Conservation (phyloP, 2,329 filamentous ascomycete genomes). For the Elsinoe ampelina region DNA sequence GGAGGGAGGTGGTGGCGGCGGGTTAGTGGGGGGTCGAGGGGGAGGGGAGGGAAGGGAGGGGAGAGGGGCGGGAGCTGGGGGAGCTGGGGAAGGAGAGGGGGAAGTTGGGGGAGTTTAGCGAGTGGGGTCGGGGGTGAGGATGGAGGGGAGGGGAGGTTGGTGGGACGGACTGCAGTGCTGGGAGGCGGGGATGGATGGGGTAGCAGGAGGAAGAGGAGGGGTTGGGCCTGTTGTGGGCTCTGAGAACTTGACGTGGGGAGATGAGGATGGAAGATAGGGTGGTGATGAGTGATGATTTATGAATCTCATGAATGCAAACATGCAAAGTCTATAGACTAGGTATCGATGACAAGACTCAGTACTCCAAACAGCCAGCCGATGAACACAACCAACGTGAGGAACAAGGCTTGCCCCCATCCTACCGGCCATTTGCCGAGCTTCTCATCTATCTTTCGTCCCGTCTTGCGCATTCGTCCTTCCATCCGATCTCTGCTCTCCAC, state of each 20-base stretch:
- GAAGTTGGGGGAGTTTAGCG: background rate
- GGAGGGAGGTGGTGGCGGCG: background rate
- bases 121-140: background rate
- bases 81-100: background rate
- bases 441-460: slow-evolving; percentile 10
- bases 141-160: background rate
- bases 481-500: slow-evolving; percentile 7
- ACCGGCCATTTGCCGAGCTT: background rate
- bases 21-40: background rate
- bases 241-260: background rate
- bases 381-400: background rate
- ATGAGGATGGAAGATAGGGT: no score
- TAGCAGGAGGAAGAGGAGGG: background rate
- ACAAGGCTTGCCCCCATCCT: background rate
- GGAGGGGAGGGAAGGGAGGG: background rate
- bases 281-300: background rate
- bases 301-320: background rate
- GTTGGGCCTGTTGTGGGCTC: background rate
- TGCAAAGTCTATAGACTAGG: background rate
- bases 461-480: slow-evolving; percentile 8
- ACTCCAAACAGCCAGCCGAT: slow-evolving; percentile 7
- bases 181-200: background rate
- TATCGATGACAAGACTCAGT: background rate
- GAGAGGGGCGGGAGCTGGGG: background rate
- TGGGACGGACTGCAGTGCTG: background rate